phyloP scores from a whole-genome alignment of 768 basidiomycete species.

The Rubroboletus satanas region DNA sequence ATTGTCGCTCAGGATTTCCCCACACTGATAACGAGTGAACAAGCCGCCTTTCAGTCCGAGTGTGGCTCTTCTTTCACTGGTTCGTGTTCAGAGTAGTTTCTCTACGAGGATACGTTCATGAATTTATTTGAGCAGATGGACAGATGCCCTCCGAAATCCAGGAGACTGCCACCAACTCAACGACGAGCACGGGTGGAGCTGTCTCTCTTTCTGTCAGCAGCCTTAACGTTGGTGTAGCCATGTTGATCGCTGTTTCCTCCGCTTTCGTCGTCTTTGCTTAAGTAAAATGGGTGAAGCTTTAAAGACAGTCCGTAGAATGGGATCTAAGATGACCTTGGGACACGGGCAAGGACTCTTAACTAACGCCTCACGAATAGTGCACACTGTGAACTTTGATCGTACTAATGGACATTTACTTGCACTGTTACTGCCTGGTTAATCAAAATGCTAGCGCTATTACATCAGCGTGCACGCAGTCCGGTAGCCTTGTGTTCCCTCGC shows the following conservation, averaged over 20 bases:
- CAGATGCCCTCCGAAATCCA: constrained; percentile 28
- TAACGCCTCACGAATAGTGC: neutral
- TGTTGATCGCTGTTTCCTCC: constrained; percentile 33
- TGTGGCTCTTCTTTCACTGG: constrained; percentile 55
- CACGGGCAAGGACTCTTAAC: neutral
- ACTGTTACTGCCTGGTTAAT: neutral
- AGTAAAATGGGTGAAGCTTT: neutral
- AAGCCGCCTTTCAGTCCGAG: constrained; percentile 27
- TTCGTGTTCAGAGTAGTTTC: constrained; percentile 27
- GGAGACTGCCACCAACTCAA: constrained; percentile 22
- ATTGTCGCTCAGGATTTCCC: constrained; percentile 38
- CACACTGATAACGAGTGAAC: constrained; percentile 23
- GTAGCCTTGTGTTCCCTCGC: neutral
- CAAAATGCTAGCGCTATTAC: constrained; percentile 5
- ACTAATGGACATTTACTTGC: neutral
- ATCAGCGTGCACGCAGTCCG: constrained; percentile 13
- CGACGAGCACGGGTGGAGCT: constrained; percentile 19
- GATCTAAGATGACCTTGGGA: neutral
- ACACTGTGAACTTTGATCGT: neutral
- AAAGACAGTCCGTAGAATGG: too few relatives aligned
- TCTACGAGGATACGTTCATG: neutral
- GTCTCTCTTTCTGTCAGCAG: constrained; percentile 18
- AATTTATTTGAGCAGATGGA: constrained; percentile 25
- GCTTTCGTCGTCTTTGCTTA: constrained; percentile 35
- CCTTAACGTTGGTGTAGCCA: constrained; percentile 25